These are phyloP conservation scores for Fusarium aywerte DNA, from an alignment of 2,329 filamentous ascomycete species.

Conservation along the genomic window DNA sequence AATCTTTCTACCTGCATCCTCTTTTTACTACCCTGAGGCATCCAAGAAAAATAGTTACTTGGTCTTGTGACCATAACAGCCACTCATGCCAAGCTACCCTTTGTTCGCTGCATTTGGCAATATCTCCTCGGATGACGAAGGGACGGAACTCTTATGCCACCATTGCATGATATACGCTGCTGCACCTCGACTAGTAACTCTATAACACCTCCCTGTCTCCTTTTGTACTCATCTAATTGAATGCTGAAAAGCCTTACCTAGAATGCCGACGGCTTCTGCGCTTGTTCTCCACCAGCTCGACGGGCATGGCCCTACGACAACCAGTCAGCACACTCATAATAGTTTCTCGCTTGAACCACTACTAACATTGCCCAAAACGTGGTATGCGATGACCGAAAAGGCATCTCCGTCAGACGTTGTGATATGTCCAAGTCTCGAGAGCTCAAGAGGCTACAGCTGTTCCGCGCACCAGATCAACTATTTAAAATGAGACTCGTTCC, in stretches of 20 bases:
- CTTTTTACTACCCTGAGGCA: background rate
- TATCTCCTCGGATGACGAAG: background rate
- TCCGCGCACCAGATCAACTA: background rate
- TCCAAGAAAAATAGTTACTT: background rate
- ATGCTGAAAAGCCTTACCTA: background rate
- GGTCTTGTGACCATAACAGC: background rate
- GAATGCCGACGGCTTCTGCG: background rate
- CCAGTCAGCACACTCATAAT: background rate
- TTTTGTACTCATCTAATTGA: too few relatives aligned
- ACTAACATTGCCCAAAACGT: background rate
- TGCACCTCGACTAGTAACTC: too few relatives aligned
- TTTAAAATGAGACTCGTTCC: background rate
- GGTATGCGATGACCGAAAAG: background rate
- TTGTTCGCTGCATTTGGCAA: background rate
- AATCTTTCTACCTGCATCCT: background rate
- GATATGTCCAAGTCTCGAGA: background rate
- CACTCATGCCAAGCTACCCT: background rate
- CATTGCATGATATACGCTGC: background rate
- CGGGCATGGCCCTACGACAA: background rate
- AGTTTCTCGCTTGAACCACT: background rate
- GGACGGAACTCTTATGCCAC: background rate
- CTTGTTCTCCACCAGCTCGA: too few relatives aligned
- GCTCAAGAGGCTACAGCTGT: background rate
- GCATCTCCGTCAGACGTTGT: too few relatives aligned
- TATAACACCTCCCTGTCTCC: too few relatives aligned